A percentile compares a stretch with the other conserved stretches of the same genome.
phyloP scores from a whole-genome alignment of 306 rosid species.

The Oemleria cerasiformis region DNA sequence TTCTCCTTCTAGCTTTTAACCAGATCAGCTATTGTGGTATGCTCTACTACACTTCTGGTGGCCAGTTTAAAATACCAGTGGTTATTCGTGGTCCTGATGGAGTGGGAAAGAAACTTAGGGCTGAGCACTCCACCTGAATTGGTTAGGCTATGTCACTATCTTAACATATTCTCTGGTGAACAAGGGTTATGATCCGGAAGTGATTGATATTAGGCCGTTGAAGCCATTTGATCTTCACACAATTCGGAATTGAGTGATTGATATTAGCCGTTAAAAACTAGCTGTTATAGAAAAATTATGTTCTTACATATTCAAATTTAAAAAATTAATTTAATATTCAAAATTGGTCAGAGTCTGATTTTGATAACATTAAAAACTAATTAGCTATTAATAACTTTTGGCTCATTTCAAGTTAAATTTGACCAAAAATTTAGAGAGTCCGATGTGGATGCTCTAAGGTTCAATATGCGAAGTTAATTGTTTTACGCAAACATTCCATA shows the following conservation, averaged over 20 bases:
- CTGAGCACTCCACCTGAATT: constrained; percentile 93
- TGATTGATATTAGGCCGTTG: constrained; percentile 89
- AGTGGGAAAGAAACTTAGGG: constrained; percentile 90
- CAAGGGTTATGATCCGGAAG: constrained; percentile 94
- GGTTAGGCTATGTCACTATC: constrained; percentile 91
- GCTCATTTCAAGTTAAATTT: too few relatives aligned
- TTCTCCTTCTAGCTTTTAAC: constrained; percentile 91
- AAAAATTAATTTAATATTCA: too few relatives aligned
- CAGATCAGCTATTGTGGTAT: constrained; percentile 93
- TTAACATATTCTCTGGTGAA: constrained; percentile 89
- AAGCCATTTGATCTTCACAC: constrained; percentile 91
- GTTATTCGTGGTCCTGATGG: constrained; percentile 98
- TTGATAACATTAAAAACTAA: too few relatives aligned
- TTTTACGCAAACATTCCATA: too few relatives aligned
- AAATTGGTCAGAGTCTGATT: too few relatives aligned
- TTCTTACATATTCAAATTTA: too few relatives aligned
- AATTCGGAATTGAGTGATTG: constrained; percentile 80
- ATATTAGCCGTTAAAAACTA: too few relatives aligned
- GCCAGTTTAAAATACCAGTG: constrained; percentile 84
- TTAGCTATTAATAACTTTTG: too few relatives aligned
- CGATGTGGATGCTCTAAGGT: too few relatives aligned
- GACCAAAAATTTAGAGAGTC: too few relatives aligned
- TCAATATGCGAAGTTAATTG: too few relatives aligned
- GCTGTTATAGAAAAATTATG: too few relatives aligned
- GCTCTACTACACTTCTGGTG: constrained; percentile 96